Percentiles rank a stretch among this genome's conserved stretches.
Evolutionary conservation across 2,329 filamentous ascomycete genomes (phyloP).

Genomic region (Colletotrichum viniferum): DNA sequence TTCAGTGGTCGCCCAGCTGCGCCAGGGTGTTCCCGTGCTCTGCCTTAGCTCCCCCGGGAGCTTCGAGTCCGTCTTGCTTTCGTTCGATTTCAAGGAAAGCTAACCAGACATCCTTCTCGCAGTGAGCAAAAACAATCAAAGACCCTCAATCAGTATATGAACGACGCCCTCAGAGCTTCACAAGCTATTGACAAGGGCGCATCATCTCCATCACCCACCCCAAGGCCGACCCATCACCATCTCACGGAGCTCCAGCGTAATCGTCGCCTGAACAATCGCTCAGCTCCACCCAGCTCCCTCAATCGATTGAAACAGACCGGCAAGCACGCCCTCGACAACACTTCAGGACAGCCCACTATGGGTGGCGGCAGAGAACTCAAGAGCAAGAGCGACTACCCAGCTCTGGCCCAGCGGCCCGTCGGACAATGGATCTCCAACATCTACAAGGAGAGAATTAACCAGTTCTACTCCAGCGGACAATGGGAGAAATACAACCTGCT

Average conservation of each 20-base stretch:
- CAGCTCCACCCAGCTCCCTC: constrained; percentile 31
- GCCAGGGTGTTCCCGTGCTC: constrained; percentile 21
- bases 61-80: constrained; percentile 18
- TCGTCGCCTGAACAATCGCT: constrained; percentile 35
- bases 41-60: constrained; percentile 18
- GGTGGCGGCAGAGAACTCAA: constrained; percentile 53
- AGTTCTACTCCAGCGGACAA: constrained; percentile 81
- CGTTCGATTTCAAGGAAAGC: constrained; percentile 7
- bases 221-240: not conserved
- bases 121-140: not conserved
- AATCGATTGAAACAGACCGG: constrained; percentile 10
- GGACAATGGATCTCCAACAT: constrained; percentile 85
- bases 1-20: constrained; percentile 7
- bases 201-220: not conserved
- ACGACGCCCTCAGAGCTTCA: constrained; percentile 6
- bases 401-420: constrained; percentile 56
- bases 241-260: constrained; percentile 9
- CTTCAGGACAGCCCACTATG: constrained; percentile 41
- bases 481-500: constrained; percentile 77
- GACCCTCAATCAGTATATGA: constrained; percentile 11
- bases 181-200: not conserved
- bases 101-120: not conserved
- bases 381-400: constrained; percentile 55
- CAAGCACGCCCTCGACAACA: not conserved
- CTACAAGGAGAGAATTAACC: constrained; percentile 81